Conservation (phyloP, 1,284 basidiomycete species). For the Tilletia setariae region DNA sequence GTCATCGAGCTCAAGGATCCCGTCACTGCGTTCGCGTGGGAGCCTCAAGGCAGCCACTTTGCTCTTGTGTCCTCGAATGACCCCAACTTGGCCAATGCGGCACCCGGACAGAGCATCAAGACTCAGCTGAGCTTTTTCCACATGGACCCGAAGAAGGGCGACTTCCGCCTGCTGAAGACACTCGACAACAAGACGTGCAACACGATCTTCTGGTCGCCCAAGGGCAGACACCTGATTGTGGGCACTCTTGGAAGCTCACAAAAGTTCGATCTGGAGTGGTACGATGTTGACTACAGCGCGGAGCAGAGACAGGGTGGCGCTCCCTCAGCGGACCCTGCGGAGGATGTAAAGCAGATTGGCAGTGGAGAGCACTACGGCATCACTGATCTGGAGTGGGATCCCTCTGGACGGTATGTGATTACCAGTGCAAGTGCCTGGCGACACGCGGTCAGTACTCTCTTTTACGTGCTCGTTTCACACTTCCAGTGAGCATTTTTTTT, state of each 20-base stretch:
- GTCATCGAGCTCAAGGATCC: constrained; percentile 96
- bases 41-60: constrained; percentile 92
- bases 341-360: constrained; percentile 75
- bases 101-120: constrained; percentile 87
- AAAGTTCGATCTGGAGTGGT: constrained; percentile 98
- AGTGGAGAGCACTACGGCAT: constrained; percentile 96
- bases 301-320: constrained; percentile 62
- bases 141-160: constrained; percentile 85
- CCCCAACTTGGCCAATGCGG: constrained; percentile 81
- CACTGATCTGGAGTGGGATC: constrained; percentile 98
- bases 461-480: constrained; percentile 22
- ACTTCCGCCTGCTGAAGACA: constrained; percentile 83
- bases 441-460: constrained; percentile 71
- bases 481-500: not conserved
- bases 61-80: constrained; percentile 92
- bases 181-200: constrained; percentile 85
- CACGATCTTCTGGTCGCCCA: constrained; percentile 94
- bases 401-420: constrained; percentile 86
- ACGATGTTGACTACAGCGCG: constrained; percentile 91
- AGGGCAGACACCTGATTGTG: constrained; percentile 90
- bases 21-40: constrained; percentile 97
- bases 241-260: constrained; percentile 90
- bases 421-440: constrained; percentile 94
- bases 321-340: constrained; percentile 68
- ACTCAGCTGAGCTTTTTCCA: constrained; percentile 97